Base-by-base conservation (phyloP, 345 rosid species). In the Murraya koenigii region DNA sequence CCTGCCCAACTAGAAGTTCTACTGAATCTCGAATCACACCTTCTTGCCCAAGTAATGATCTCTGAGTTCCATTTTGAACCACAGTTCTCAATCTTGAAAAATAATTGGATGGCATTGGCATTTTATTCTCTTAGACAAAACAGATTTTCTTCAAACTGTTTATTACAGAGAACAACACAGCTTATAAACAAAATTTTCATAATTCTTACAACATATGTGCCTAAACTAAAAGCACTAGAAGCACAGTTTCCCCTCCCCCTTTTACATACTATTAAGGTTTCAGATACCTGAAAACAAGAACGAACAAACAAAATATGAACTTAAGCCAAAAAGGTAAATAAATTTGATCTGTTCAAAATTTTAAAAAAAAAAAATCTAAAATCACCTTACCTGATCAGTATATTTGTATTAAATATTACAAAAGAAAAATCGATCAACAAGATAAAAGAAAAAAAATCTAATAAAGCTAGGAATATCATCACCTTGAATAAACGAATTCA, bases 31-130 rank as follows among this genome's bases (percentile, higher is more conserved):
- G 87, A 28, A 88, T 22, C 61, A 82, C 82, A 47, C 84, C 81
- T 66, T 86, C 89, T 62, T 77, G 75, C 63, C 88, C 83, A 58
- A 73, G 5, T 26, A 80, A 69, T 8, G 88, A 84, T 73, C 84
- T 86, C 70, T 66, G 86, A 69, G 88, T 77, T 38, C 91, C 86
- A 75, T 82, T 88, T 79, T 81, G 91, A 22, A 89, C 80, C 19
- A 90, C 90, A 82, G 78, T 80, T 81, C 89, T 87, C 67, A 93
- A 65, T 65, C 86, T 87, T 15, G 86, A 70, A 66, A 85, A 84
- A 77, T 70, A 86, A 33, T 72, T 76, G 47, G 85, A 85, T 49
- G 91, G 86, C 98, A 94, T 94, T 49, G 91, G 86, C 98, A 94
- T 94, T 87, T 85, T 88, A 83, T n/a, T 83, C 82, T 69, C 83